These are phyloP conservation scores for Ophiostoma quercus DNA, from an alignment of 2,329 filamentous ascomycete species.

Conservation along the genomic window DNA sequence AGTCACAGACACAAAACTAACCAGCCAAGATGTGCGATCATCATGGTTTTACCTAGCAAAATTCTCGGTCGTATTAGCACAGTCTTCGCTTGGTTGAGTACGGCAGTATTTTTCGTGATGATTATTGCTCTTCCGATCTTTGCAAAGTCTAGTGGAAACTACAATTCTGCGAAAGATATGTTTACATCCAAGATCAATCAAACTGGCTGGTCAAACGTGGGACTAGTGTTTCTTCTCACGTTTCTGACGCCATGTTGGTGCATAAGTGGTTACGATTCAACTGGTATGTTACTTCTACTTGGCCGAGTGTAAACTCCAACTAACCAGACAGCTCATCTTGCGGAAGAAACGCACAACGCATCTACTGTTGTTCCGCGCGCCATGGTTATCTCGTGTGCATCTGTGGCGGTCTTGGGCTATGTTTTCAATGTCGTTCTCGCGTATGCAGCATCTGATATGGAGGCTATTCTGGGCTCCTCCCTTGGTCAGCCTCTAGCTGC, in stretches of 20 bases:
- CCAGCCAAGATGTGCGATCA: neutral
- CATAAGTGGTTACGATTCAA: slow-evolving; percentile 8
- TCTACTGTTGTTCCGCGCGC: neutral
- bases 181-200: neutral
- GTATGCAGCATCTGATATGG: neutral
- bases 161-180: slow-evolving; percentile 4
- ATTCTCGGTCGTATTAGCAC: slow-evolving; percentile 5
- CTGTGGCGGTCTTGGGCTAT: neutral
- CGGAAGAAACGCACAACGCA: slow-evolving; percentile 6
- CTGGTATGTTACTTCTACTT: neutral
- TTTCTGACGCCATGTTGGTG: slow-evolving; percentile 4
- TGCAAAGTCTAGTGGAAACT: slow-evolving; percentile 8
- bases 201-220: neutral
- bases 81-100: slow-evolving; percentile 1
- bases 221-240: neutral
- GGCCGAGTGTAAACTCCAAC: neutral
- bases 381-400: neutral
- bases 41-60: slow-evolving; percentile 1
- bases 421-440: neutral
- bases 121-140: neutral
- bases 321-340: neutral
- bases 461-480: neutral
- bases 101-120: neutral
- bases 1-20: neutral
- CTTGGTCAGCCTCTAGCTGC: neutral